Evolutionary conservation across 176 grass and related monocot genomes (phyloP).

Genomic region (Eleusine coracana): DNA sequence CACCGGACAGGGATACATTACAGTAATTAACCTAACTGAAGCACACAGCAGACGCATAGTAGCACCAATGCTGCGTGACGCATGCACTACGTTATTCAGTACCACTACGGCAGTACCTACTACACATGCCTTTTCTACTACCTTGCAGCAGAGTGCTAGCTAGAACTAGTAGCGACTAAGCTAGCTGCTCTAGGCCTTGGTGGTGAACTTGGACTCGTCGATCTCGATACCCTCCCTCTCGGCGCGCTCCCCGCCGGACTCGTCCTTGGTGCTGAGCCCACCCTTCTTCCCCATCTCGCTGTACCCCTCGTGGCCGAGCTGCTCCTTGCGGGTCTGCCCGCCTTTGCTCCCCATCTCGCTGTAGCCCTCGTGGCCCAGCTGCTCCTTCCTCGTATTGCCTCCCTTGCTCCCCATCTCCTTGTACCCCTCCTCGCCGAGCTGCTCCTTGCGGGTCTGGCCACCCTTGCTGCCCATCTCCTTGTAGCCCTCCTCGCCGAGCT

Average conservation of each 20-base stretch:
- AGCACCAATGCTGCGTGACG: too few species aligned
- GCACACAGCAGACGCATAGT: too few species aligned
- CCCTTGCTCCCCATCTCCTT: background rate
- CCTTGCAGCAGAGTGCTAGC: too few species aligned
- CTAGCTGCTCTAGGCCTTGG: background rate
- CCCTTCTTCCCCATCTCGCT: slow-evolving; percentile 60
- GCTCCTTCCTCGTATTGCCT: background rate
- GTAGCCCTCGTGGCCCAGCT: background rate
- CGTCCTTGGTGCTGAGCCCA: slow-evolving; percentile 47
- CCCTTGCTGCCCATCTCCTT: background rate
- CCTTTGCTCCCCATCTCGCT: background rate
- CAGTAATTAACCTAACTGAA: too few species aligned
- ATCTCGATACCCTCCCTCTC: slow-evolving; percentile 50
- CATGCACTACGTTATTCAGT: too few species aligned
- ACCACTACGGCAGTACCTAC: too few species aligned
- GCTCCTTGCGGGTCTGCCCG: background rate
- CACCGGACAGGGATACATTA: too few species aligned
- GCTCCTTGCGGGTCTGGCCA: too few species aligned
- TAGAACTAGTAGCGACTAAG: too few species aligned
- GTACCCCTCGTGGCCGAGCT: slow-evolving; percentile 48
- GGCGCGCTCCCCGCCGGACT: slow-evolving; percentile 49
- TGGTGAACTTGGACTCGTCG: slow-evolving; percentile 62
- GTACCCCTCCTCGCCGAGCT: background rate
- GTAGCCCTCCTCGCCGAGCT: background rate
- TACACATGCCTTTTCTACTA: too few species aligned